phyloP scores from a whole-genome alignment of 2,329 filamentous ascomycete species.

The Colletotrichum cuscutae region DNA sequence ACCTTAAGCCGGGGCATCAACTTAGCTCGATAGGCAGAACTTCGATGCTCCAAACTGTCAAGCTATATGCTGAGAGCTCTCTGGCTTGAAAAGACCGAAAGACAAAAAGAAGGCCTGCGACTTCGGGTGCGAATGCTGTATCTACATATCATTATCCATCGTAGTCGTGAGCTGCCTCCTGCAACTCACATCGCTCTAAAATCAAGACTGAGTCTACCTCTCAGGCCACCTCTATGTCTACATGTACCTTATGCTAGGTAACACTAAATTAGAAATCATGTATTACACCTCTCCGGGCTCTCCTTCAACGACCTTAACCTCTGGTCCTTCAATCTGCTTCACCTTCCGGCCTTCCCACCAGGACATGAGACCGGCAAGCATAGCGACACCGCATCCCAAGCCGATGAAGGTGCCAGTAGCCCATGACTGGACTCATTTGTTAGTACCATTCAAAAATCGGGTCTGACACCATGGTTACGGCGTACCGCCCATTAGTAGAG shows the following conservation, averaged over 20 bases:
- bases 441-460: no score
- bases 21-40: no score
- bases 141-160: not conserved
- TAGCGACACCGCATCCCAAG: constrained; percentile 39
- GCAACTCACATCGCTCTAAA: not conserved
- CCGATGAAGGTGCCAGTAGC: constrained; percentile 40
- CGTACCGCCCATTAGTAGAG: no score
- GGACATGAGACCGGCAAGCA: constrained; percentile 40
- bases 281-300: constrained; percentile 1
- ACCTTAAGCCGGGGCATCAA: no score
- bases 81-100: not conserved
- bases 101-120: not conserved
- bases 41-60: no score
- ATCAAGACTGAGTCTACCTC: not conserved
- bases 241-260: not conserved
- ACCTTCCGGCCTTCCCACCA: constrained; percentile 42
- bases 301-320: constrained; percentile 35
- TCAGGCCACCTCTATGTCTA: not conserved
- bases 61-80: not conserved
- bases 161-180: not conserved
- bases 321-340: constrained; percentile 40
- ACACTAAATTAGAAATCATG: not conserved
- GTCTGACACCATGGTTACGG: no score
- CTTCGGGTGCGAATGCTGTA: not conserved
- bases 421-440: constrained; percentile 15